A percentile compares a stretch with the other conserved stretches of the same genome.
Conservation (phyloP, 352 stramenopile genomes). For the Phytophthora syringae region DNA sequence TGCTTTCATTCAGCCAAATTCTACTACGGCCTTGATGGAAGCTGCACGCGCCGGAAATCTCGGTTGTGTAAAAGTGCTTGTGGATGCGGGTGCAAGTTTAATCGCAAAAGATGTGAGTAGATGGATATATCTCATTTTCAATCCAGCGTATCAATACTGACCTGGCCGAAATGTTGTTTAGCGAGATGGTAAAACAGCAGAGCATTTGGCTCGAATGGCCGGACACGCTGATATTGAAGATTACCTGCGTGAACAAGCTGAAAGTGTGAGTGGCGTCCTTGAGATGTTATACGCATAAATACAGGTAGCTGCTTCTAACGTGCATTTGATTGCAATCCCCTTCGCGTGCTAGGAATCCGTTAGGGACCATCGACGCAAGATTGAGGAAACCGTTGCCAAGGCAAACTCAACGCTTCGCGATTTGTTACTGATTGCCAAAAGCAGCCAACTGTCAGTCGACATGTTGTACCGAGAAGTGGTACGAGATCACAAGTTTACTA, state of each 20-base stretch:
- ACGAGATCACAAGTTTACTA: slow-evolving; percentile 70
- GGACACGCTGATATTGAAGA: slow-evolving; percentile 80
- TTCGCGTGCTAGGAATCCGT: slow-evolving; percentile 69
- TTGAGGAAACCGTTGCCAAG: slow-evolving; percentile 78
- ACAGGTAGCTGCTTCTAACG: background rate
- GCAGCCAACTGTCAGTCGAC: slow-evolving; percentile 74
- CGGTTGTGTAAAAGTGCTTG: slow-evolving; percentile 74
- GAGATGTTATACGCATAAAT: background rate
- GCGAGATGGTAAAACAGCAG: slow-evolving; percentile 80
- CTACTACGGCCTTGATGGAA: slow-evolving; percentile 89
- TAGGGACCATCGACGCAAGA: slow-evolving; percentile 83
- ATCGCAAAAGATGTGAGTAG: slow-evolving; percentile 77
- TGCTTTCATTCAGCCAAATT: slow-evolving; percentile 66
- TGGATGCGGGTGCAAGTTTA: slow-evolving; percentile 70
- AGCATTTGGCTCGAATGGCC: slow-evolving; percentile 63
- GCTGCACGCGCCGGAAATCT: slow-evolving; percentile 82
- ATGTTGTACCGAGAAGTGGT: slow-evolving; percentile 81
- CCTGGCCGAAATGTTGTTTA: slow-evolving; percentile 25
- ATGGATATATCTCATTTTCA: background rate
- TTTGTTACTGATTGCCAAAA: slow-evolving; percentile 70
- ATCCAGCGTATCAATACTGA: background rate
- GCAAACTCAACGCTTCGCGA: slow-evolving; percentile 65
- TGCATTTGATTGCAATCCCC: background rate
- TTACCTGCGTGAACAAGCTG: slow-evolving; percentile 76
- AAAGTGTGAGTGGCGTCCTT: slow-evolving; percentile 62